Percentiles rank a stretch among this genome's conserved stretches.
phyloP scores from a whole-genome alignment of 768 basidiomycete species.

The Mycena belliarum region DNA sequence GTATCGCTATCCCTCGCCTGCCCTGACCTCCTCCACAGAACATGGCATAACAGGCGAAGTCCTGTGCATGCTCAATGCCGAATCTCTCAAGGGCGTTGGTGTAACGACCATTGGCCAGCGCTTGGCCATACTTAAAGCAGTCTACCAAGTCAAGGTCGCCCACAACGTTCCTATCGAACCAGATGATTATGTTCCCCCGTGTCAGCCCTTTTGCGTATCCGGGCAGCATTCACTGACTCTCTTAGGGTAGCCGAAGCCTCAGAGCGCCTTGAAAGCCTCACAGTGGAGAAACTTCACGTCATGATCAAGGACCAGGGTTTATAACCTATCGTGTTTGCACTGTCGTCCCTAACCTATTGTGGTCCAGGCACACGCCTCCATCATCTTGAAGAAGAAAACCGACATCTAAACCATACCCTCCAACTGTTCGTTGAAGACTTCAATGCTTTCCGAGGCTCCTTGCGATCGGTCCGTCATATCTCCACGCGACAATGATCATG shows the following conservation, averaged over 20 bases:
- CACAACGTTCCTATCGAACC: constrained; percentile 82
- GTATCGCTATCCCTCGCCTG: constrained; percentile 4
- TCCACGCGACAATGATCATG: constrained; percentile 10
- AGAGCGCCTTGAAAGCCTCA: constrained; percentile 53
- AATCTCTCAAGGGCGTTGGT: constrained; percentile 83
- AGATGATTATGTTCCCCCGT: constrained; percentile 87
- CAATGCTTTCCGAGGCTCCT: constrained; percentile 39
- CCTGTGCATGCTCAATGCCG: constrained; percentile 80
- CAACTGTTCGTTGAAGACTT: constrained; percentile 71
- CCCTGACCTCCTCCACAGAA: constrained; percentile 48
- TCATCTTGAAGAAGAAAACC: constrained; percentile 77
- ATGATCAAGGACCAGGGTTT: constrained; percentile 77
- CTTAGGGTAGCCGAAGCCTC: constrained; percentile 54
- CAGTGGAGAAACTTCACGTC: constrained; percentile 65
- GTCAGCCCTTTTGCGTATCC: constrained; percentile 45
- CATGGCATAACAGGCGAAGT: constrained; percentile 93
- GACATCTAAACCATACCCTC: constrained; percentile 61
- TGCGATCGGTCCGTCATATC: constrained; percentile 38
- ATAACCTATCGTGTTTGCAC: constrained; percentile 12
- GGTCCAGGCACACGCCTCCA: constrained; percentile 67
- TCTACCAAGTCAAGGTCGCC: constrained; percentile 86
- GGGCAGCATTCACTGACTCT: constrained; percentile 28
- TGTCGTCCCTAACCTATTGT: not conserved
- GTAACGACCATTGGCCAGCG: constrained; percentile 91
- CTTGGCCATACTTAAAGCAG: constrained; percentile 86